A percentile compares a stretch with the other conserved stretches of the same genome.
Conservation (phyloP, 352 stramenopile genomes). For the Plasmopara muralis region DNA sequence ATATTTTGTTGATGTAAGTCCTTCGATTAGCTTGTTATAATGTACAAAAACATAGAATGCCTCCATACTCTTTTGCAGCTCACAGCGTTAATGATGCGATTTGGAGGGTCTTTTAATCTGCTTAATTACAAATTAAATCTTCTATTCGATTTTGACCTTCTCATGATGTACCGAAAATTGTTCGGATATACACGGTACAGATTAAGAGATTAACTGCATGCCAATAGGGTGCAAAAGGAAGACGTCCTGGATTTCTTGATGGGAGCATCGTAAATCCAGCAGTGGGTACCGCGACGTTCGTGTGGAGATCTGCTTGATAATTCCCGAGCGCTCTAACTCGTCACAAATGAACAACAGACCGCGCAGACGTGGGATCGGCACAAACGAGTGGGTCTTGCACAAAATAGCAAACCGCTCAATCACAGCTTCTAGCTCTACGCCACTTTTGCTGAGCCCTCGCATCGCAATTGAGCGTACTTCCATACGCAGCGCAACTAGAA, state of each 20-base stretch:
- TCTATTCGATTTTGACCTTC: too few species aligned
- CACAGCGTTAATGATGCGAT: too few species aligned
- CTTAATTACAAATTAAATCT: too few species aligned
- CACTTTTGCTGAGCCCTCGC: conserved; percentile 21
- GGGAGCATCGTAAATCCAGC: conserved; percentile 50
- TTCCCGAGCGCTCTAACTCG: conserved; percentile 53
- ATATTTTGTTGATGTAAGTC: too few species aligned
- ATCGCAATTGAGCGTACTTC: conserved; percentile 37
- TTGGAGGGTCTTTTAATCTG: too few species aligned
- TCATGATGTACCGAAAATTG: too few species aligned
- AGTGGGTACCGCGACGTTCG: conserved; percentile 46
- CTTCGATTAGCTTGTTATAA: too few species aligned
- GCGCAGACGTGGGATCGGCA: conserved; percentile 43
- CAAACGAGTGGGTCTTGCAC: conserved; percentile 60
- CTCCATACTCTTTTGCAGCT: too few species aligned
- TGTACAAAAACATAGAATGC: too few species aligned
- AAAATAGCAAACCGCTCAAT: conserved; percentile 57
- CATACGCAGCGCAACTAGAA: conserved; percentile 58
- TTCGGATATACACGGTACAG: too few species aligned
- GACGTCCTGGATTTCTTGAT: conserved; percentile 59
- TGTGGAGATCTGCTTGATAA: conserved; percentile 41
- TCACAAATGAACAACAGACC: conserved; percentile 54
- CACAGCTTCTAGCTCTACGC: conserved; percentile 53
- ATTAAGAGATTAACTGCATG: conserved; percentile 44
- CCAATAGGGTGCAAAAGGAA: conserved; percentile 57